phyloP scores from a whole-genome alignment of 768 basidiomycete genomes.

The Mycena amicta region DNA sequence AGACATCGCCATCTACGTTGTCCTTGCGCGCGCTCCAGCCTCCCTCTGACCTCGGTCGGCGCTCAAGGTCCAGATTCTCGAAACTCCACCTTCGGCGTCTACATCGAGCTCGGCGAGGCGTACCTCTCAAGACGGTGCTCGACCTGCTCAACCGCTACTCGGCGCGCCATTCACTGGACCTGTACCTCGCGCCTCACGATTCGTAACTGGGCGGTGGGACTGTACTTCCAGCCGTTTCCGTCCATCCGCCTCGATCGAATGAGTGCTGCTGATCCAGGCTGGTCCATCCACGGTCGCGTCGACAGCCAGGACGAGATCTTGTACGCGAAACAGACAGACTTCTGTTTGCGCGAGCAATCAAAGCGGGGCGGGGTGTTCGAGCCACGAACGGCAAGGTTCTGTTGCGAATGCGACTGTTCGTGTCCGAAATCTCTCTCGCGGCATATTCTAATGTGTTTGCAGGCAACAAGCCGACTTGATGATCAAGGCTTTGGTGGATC shows the following conservation, averaged over 20 bases:
- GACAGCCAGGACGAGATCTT: slow-evolving; percentile 93
- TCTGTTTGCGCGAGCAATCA: slow-evolving; percentile 76
- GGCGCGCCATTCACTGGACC: slow-evolving; percentile 76
- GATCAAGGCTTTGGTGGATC: slow-evolving; percentile 45
- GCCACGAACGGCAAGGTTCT: slow-evolving; percentile 75
- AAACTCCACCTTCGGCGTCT: slow-evolving; percentile 72
- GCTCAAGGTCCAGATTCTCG: slow-evolving; percentile 69
- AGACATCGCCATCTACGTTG: slow-evolving; percentile 88
- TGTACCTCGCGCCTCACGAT: slow-evolving; percentile 78
- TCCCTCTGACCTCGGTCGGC: slow-evolving; percentile 67
- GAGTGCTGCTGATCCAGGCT: slow-evolving; percentile 77
- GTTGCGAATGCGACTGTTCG: slow-evolving; percentile 83
- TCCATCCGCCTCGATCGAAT: slow-evolving; percentile 84
- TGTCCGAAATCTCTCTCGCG: slow-evolving; percentile 18
- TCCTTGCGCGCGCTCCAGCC: slow-evolving; percentile 82
- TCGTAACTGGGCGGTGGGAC: slow-evolving; percentile 72
- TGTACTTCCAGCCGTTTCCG: slow-evolving; percentile 91
- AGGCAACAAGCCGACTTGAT: slow-evolving; percentile 84
- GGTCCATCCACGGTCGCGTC: slow-evolving; percentile 82
- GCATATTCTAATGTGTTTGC: not conserved
- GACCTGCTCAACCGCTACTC: slow-evolving; percentile 74
- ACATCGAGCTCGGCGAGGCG: slow-evolving; percentile 82
- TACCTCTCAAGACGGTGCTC: slow-evolving; percentile 86
- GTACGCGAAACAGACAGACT: slow-evolving; percentile 78
- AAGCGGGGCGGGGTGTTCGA: slow-evolving; percentile 72